These are phyloP conservation scores for Chaetomium sp. DNA, from an alignment of 2,329 filamentous ascomycete genomes.

Conservation along the genomic window DNA sequence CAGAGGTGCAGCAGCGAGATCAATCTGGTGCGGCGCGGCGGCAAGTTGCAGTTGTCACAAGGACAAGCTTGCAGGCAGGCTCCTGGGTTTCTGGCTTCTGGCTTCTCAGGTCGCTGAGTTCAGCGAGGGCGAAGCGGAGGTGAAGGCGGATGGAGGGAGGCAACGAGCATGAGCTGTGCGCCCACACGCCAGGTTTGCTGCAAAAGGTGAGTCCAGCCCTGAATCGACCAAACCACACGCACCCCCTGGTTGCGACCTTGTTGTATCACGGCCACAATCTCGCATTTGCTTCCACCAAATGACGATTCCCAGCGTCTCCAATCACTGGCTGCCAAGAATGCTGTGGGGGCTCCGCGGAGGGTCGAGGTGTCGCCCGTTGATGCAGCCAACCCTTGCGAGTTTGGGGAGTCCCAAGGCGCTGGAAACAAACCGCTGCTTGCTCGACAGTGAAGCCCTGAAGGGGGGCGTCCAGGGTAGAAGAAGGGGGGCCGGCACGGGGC, in stretches of 20 bases:
- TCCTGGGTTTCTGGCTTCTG: not conserved
- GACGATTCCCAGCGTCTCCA: slow-evolving; percentile 4
- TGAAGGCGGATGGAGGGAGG: too few relatives aligned
- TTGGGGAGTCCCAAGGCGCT: not conserved
- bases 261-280: slow-evolving; percentile 6
- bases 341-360: not conserved
- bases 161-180: not conserved
- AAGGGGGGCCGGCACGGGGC: too few relatives aligned
- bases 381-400: slow-evolving; percentile 4
- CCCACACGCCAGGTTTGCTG: not conserved
- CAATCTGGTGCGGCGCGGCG: not conserved
- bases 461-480: too few relatives aligned
- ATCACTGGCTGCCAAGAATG: slow-evolving; percentile 8
- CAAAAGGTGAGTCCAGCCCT: slow-evolving; percentile 2
- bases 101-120: too few relatives aligned
- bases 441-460: too few relatives aligned
- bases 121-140: too few relatives aligned
- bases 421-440: too few relatives aligned
- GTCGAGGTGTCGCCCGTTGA: not conserved
- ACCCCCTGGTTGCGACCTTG: not conserved
- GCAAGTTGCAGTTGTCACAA: not conserved
- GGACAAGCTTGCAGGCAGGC: too few relatives aligned
- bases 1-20: not conserved
- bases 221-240: slow-evolving; percentile 1
- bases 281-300: slow-evolving; percentile 1